Percentiles rank a stretch among this genome's conserved stretches.
These are phyloP conservation scores for Suillus occidentalis DNA, from an alignment of 768 basidiomycete genomes.

Conservation along the genomic window DNA sequence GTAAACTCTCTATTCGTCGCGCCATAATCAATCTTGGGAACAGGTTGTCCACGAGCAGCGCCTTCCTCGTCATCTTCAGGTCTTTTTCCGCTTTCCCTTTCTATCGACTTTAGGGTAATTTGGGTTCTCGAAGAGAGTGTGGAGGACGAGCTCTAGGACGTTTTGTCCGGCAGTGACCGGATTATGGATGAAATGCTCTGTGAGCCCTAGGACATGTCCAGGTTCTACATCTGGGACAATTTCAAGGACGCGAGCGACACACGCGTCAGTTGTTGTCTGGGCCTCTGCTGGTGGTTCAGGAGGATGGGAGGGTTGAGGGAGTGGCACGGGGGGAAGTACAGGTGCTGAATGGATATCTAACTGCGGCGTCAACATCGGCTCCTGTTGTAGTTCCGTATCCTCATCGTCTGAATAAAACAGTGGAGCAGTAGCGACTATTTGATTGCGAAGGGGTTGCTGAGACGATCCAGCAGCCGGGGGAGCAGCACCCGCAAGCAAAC, in stretches of 20 bases:
- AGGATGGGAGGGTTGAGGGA: slow-evolving; percentile 11
- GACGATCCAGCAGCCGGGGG: slow-evolving; percentile 14
- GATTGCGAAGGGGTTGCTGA: slow-evolving; percentile 9
- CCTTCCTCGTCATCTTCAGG: slow-evolving; percentile 26
- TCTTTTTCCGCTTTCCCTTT: slow-evolving; percentile 46
- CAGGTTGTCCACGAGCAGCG: slow-evolving; percentile 38
- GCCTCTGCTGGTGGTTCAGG: slow-evolving; percentile 18
- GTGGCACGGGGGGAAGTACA: slow-evolving; percentile 1
- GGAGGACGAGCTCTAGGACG: slow-evolving; percentile 55
- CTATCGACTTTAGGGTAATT: slow-evolving; percentile 55
- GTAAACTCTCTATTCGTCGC: slow-evolving; percentile 43
- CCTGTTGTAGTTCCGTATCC: slow-evolving; percentile 10
- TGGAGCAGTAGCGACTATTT: slow-evolving; percentile 17
- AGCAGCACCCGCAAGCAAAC: slow-evolving; percentile 14
- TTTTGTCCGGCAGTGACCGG: slow-evolving; percentile 29
- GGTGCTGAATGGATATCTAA: slow-evolving; percentile 8
- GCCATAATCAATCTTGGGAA: slow-evolving; percentile 54
- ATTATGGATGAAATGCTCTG: slow-evolving; percentile 42
- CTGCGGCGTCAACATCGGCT: not conserved
- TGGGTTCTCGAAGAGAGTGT: slow-evolving; percentile 61
- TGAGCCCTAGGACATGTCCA: slow-evolving; percentile 48
- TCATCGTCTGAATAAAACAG: slow-evolving; percentile 43
- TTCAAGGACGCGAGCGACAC: slow-evolving; percentile 57
- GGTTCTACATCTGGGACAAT: slow-evolving; percentile 72
- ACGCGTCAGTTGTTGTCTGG: slow-evolving; percentile 26